Evolutionary conservation across 768 basidiomycete species (phyloP), one percentile per base, ranked within the genome.

Genomic region (Pleurotus platypus): DNA sequence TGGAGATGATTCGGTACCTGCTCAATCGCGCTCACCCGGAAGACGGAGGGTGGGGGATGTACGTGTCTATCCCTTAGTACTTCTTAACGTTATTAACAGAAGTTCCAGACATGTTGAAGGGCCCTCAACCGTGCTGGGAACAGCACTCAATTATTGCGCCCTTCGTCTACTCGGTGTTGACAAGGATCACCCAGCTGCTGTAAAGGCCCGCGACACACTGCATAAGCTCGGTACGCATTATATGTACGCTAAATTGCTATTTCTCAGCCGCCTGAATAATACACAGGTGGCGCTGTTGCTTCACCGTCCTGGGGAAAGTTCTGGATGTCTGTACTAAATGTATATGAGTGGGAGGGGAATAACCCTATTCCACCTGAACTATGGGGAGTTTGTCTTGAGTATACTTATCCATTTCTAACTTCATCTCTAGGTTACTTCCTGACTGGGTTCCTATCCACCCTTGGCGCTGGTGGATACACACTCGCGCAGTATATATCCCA

Each of bases 31-130:
- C 88, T 5, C 78, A 90, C 61, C 78, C 82, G 5, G 86, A 90
- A 35, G 92, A 96, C 54, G 93, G 94, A 22, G 97, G 97, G 2
- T 98, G 96, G 97, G 97, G 97, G 65, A 80, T 99, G 95, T 97
- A 65, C 71, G 93, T 47, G 11, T 26, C 64, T 12, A 58, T 49
- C 20, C 20, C 20, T 20, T 20, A 2, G 20, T 20, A 20, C 20
- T 20, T 20, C 20, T 20, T 16, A 56, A 15, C 39, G 42, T 65
- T 43, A 68, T 40, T 37, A 39, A 8, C 45, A 9, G 22, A 22
- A 15, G 51, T 5, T 16, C 8, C 61, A 98, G 96, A 49, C 97
- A 99, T 63, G 87, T 94, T 39, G 94, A 97, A 72, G 94, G 94
- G 0, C 86, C 85, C 38, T 94, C 94, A 0, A 95, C 94, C 1